These are phyloP conservation scores for Leccinum griseonigrum DNA, from an alignment of 1,284 basidiomycete species.

Conservation along the genomic window DNA sequence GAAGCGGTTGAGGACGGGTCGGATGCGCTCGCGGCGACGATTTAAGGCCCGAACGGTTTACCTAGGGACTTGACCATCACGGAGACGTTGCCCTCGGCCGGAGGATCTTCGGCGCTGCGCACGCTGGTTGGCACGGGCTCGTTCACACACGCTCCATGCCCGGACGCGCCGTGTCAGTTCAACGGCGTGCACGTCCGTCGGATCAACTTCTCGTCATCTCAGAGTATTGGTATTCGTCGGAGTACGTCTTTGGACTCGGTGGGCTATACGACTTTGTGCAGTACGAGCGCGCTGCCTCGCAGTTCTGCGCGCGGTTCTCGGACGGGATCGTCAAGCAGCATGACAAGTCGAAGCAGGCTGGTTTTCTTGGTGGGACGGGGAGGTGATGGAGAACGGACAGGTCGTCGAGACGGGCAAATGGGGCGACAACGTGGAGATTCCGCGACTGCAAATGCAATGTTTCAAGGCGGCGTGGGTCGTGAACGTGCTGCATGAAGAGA, in stretches of 20 bases:
- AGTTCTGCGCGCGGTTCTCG: constrained; percentile 87
- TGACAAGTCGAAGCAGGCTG: constrained; percentile 47
- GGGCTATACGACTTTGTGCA: constrained; percentile 95
- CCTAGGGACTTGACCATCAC: constrained; percentile 69
- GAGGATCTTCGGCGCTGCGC: constrained; percentile 46
- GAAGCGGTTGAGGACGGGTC: constrained; percentile 14
- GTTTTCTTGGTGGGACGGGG: constrained; percentile 57
- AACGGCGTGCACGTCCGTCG: constrained; percentile 93
- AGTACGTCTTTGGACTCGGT: constrained; percentile 93
- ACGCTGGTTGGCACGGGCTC: constrained; percentile 87
- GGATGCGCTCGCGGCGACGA: constrained; percentile 46
- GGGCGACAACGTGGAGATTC: constrained; percentile 74
- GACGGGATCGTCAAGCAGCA: constrained; percentile 69
- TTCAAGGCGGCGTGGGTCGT: constrained; percentile 99
- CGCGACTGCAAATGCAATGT: constrained; percentile 93
- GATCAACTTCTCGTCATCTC: constrained; percentile 96
- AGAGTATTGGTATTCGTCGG: constrained; percentile 99
- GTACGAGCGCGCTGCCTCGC: constrained; percentile 89
- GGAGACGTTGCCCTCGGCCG: constrained; percentile 48
- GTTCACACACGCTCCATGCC: constrained; percentile 81
- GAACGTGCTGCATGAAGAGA: constrained; percentile 94
- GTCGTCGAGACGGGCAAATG: constrained; percentile 65
- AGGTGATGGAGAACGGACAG: constrained; percentile 52
- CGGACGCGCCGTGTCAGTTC: constrained; percentile 89
- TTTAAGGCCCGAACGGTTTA: constrained; percentile 90